Conservation (phyloP, 2,329 filamentous ascomycete genomes). For the Chrysosporium queenslandicum region DNA sequence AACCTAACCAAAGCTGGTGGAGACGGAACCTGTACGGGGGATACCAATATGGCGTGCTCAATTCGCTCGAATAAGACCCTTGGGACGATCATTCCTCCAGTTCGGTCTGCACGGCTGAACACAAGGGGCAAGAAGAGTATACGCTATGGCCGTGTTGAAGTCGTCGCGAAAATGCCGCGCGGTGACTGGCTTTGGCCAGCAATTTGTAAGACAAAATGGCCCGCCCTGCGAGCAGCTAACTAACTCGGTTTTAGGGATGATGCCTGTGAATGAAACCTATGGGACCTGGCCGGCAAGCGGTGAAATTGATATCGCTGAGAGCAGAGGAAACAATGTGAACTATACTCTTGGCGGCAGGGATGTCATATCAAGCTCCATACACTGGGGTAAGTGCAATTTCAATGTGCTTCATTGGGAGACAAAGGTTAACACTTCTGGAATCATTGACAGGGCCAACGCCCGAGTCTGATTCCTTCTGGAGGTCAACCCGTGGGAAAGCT, state of each 20-base stretch:
- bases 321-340: slow-evolving; percentile 38
- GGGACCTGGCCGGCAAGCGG: slow-evolving; percentile 44
- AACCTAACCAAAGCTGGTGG: slow-evolving; percentile 33
- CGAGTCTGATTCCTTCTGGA: slow-evolving; percentile 18
- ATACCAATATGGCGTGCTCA: slow-evolving; percentile 28
- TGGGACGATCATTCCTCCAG: slow-evolving; percentile 42
- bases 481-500: slow-evolving; percentile 22
- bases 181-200: slow-evolving; percentile 50
- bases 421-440: background rate
- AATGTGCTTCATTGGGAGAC: no score
- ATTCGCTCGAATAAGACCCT: slow-evolving; percentile 36
- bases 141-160: slow-evolving; percentile 45
- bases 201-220: slow-evolving; percentile 31
- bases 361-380: slow-evolving; percentile 28
- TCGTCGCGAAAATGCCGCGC: slow-evolving; percentile 43
- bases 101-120: slow-evolving; percentile 42
- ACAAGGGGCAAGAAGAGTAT: slow-evolving; percentile 42
- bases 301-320: slow-evolving; percentile 47
- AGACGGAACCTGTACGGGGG: slow-evolving; percentile 37
- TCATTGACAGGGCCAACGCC: slow-evolving; percentile 12
- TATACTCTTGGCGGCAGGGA: slow-evolving; percentile 37
- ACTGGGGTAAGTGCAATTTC: slow-evolving; percentile 19
- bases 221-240: background rate
- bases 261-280: slow-evolving; percentile 41
- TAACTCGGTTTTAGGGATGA: slow-evolving; percentile 33